These are phyloP conservation scores for Orbilia blumenaviensis DNA, from an alignment of 2,329 filamentous ascomycete species.

Conservation along the genomic window DNA sequence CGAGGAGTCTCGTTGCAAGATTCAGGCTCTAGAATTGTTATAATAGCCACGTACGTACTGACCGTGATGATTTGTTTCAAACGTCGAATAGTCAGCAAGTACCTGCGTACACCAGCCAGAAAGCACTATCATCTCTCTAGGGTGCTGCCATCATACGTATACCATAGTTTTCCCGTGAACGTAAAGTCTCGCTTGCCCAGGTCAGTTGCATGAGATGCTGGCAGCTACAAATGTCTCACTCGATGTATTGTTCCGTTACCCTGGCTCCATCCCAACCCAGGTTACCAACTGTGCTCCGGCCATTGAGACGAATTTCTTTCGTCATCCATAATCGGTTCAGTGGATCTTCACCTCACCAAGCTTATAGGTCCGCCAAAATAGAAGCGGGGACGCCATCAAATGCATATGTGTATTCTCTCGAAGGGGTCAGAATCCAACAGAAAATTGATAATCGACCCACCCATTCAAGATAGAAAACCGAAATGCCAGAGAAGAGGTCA, in stretches of 20 bases:
- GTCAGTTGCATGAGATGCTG: neutral
- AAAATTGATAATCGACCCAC: constrained; percentile 28
- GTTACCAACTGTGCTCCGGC: neutral
- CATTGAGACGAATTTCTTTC: constrained; percentile 18
- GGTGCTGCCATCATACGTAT: too few species aligned
- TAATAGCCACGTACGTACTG: constrained; percentile 20
- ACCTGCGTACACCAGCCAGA: neutral
- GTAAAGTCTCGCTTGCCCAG: neutral
- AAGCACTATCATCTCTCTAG: neutral
- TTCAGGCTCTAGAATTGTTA: constrained; percentile 3
- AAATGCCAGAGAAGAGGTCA: constrained; percentile 36
- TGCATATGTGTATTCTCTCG: constrained; percentile 2
- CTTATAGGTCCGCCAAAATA: constrained; percentile 14
- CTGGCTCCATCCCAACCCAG: constrained; percentile 1
- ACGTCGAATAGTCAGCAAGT: neutral
- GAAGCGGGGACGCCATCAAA: constrained; percentile 41
- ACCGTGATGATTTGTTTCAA: neutral
- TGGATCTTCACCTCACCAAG: neutral
- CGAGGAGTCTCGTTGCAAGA: neutral
- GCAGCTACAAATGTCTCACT: constrained; percentile 27
- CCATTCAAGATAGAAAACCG: neutral
- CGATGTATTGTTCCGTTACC: constrained; percentile 34
- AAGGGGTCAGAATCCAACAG: constrained; percentile 35
- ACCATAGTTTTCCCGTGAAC: neutral
- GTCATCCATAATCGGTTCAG: constrained; percentile 19